Base-by-base conservation (phyloP, 2,329 filamentous ascomycete species). In the Colletotrichum navitas region DNA sequence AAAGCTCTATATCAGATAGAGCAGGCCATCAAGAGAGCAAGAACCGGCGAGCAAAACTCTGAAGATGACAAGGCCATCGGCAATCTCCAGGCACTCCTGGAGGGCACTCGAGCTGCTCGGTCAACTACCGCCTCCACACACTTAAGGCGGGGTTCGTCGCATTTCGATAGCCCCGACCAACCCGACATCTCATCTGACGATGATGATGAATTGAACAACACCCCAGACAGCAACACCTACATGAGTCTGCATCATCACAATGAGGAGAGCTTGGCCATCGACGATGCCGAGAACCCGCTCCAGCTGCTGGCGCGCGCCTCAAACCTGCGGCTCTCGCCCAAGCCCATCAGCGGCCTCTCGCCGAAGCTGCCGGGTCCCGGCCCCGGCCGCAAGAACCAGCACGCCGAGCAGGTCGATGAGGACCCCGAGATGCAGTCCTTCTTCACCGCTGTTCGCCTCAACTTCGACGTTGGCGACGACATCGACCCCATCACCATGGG, bases 1-100 rank as follows among this genome's bases (percentile, higher is more conserved):
- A 94, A 93, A 80, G 92, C 92, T 3, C 86, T 94, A 26, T 90
- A 89, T 76, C 91, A 93, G 77, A 91, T 94, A 72, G 91, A 93
- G 76, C 90, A 93, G 78, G 92, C 91, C 16, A 83, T 91, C 66
- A 85, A 88, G 77, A 83, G 89, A 60, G 86, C 88, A 32, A 83
- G 85, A 65, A 79, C 85, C 63, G 83, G 85, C 56, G 76, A 83
- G 24, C 81, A 83, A 63, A 82, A 80, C 36, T 77, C 80, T 0
- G 84, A 86, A 34, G 85, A 86, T 64, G 81, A 82, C 54, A 83
- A 84, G 71, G 80, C 86, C 41, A 81, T 87, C 54, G 77, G 82
- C 8, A 82, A 84, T 71, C 80, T 85, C 26, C 81, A 83, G 58
- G 77, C 79, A 12, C 78, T 86, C 47, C 78, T 86, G 45, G 80